These are phyloP conservation scores for Pelargonium fulgidum DNA, from an alignment of 441 rosid genomes.

Conservation along the genomic window DNA sequence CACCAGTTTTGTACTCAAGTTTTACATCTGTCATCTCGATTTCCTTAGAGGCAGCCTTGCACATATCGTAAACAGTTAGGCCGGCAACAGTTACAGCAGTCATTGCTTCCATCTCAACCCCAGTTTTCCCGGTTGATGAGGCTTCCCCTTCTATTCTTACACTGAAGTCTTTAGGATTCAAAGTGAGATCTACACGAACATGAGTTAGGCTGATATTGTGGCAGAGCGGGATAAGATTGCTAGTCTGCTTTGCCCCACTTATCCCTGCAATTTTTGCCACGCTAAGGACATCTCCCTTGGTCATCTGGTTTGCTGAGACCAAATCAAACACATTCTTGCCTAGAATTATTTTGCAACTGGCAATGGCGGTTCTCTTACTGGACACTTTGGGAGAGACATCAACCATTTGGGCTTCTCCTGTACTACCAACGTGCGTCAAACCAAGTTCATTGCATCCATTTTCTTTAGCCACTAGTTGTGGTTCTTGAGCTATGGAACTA, in stretches of 20 bases:
- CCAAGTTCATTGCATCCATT: slow-evolving; percentile 18
- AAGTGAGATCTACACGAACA: slow-evolving; percentile 53
- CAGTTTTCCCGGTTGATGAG: slow-evolving; percentile 65
- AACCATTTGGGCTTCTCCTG: slow-evolving; percentile 86
- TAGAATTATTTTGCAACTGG: slow-evolving; percentile 64
- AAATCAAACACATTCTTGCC: slow-evolving; percentile 68
- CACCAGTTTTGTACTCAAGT: slow-evolving; percentile 72
- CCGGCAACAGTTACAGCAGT: slow-evolving; percentile 73
- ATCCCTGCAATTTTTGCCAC: slow-evolving; percentile 90
- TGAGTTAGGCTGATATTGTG: slow-evolving; percentile 67
- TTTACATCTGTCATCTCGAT: slow-evolving; percentile 47
- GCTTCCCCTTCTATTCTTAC: slow-evolving; percentile 82
- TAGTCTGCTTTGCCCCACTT: slow-evolving; percentile 75
- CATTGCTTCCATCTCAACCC: slow-evolving; percentile 97
- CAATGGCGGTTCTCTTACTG: slow-evolving; percentile 60
- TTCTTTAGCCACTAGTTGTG: slow-evolving; percentile 19
- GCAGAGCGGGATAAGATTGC: slow-evolving; percentile 70
- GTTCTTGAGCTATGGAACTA: slow-evolving; percentile 20
- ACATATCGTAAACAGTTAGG: slow-evolving; percentile 87
- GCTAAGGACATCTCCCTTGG: slow-evolving; percentile 86
- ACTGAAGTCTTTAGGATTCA: slow-evolving; percentile 54
- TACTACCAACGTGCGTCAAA: slow-evolving; percentile 52
- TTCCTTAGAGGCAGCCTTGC: slow-evolving; percentile 89
- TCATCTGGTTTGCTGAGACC: slow-evolving; percentile 71
- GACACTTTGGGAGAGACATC: slow-evolving; percentile 70